Conservation (phyloP, 108 stramenopile genomes). For the Cyclostephanos tholiformis region DNA sequence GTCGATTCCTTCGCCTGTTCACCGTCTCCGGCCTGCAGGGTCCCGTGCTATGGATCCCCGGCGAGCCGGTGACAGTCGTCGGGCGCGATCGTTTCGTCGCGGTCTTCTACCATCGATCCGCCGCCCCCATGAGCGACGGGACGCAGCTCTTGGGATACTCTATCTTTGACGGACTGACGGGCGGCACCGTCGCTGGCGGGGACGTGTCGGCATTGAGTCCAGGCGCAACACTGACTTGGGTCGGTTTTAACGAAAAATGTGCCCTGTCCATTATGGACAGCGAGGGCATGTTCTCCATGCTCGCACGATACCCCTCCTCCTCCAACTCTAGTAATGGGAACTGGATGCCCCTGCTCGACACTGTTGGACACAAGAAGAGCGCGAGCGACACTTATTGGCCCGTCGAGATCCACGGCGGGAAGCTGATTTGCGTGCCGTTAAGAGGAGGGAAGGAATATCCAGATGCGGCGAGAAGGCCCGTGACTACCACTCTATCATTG, state of each 20-base stretch:
- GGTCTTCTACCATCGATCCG: slow-evolving; percentile 70
- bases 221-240: slow-evolving; percentile 72
- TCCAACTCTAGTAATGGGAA: slow-evolving; percentile 33
- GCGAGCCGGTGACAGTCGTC: slow-evolving; percentile 79
- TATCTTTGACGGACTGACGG: slow-evolving; percentile 66
- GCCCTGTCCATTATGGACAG: slow-evolving; percentile 75
- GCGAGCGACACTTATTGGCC: slow-evolving; percentile 79
- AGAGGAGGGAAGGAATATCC: slow-evolving; percentile 82
- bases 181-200: slow-evolving; percentile 55
- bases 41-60: slow-evolving; percentile 72
- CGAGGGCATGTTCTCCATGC: slow-evolving; percentile 85
- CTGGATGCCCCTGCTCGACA: slow-evolving; percentile 83
- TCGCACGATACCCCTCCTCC: slow-evolving; percentile 34
- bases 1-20: slow-evolving; percentile 78
- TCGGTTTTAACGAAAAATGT: slow-evolving; percentile 75
- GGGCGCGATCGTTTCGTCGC: slow-evolving; percentile 72
- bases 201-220: slow-evolving; percentile 65
- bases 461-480: slow-evolving; percentile 75
- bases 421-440: slow-evolving; percentile 76
- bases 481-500: slow-evolving; percentile 68
- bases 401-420: slow-evolving; percentile 74
- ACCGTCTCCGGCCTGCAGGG: slow-evolving; percentile 75
- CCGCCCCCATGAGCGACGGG: slow-evolving; percentile 64
- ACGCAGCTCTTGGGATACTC: slow-evolving; percentile 80
- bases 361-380: slow-evolving; percentile 77